Conservation (phyloP, 1,284 basidiomycete species). For the Cryptococcus jaspeensis region DNA sequence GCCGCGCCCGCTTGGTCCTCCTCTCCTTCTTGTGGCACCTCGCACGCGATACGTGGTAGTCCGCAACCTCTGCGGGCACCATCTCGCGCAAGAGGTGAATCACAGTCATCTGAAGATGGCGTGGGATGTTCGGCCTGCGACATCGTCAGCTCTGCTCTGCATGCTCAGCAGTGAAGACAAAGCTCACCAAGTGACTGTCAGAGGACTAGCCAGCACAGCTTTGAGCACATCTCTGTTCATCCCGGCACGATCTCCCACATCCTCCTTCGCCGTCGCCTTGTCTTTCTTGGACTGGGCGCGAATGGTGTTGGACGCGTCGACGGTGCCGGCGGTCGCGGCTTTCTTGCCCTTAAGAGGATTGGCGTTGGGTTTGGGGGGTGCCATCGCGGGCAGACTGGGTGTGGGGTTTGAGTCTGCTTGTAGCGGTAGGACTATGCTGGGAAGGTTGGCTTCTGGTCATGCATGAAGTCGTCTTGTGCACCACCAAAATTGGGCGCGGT, state of each 20-base stretch:
- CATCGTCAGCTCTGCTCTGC: neutral
- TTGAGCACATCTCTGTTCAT: slow-evolving; percentile 34
- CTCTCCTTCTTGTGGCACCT: slow-evolving; percentile 36
- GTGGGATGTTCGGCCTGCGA: slow-evolving; percentile 42
- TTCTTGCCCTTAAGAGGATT: neutral
- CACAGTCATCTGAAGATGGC: slow-evolving; percentile 38
- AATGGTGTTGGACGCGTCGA: slow-evolving; percentile 13
- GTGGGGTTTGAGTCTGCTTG: no score
- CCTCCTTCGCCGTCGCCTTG: slow-evolving; percentile 7
- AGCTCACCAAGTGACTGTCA: slow-evolving; percentile 42
- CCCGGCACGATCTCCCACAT: slow-evolving; percentile 8
- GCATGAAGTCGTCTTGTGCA: no score
- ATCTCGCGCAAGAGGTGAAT: slow-evolving; percentile 34
- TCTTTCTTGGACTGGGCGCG: slow-evolving; percentile 24
- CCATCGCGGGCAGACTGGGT: neutral
- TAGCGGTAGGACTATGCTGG: no score
- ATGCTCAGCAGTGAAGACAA: neutral
- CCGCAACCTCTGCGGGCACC: slow-evolving; percentile 31
- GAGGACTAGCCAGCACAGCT: slow-evolving; percentile 41
- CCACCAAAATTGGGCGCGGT: no score
- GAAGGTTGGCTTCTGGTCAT: no score
- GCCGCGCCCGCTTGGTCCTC: slow-evolving; percentile 3
- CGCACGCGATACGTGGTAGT: slow-evolving; percentile 39
- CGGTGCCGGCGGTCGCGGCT: slow-evolving; percentile 7
- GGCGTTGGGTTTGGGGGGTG: neutral